Evolutionary conservation across 306 rosid species (phyloP).

Genomic region (Begonia loranthoides): DNA sequence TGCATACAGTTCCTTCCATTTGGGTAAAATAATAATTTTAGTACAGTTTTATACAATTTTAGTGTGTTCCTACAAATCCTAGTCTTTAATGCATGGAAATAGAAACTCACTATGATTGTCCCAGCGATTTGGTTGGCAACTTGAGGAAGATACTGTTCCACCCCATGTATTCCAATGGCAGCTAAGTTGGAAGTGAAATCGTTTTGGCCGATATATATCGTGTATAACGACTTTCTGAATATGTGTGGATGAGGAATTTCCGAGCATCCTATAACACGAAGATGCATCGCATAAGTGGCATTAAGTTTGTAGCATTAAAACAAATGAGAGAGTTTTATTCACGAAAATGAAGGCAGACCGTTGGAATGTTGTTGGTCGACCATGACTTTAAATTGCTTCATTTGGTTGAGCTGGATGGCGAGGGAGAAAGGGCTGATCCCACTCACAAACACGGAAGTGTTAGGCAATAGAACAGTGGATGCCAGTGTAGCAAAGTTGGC

Average conservation of each 20-base stretch:
- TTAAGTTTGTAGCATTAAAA: too few species aligned
- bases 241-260: slow-evolving; percentile 47
- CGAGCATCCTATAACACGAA: slow-evolving; percentile 20
- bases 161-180: slow-evolving; percentile 35
- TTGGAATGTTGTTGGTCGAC: slow-evolving; percentile 25
- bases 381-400: slow-evolving; percentile 49
- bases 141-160: slow-evolving; percentile 43
- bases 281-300: too few species aligned
- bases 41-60: not conserved
- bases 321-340: too few species aligned
- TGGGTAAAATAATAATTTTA: slow-evolving; percentile 1
- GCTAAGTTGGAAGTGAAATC: slow-evolving; percentile 73
- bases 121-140: slow-evolving; percentile 45
- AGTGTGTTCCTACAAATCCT: not conserved
- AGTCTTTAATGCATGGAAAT: too few species aligned
- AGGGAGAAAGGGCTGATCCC: slow-evolving; percentile 76
- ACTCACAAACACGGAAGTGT: slow-evolving; percentile 30
- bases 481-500: slow-evolving; percentile 69
- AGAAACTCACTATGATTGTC: slow-evolving; percentile 40
- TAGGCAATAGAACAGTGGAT: slow-evolving; percentile 62
- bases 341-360: slow-evolving; percentile 8
- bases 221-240: slow-evolving; percentile 54
- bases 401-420: slow-evolving; percentile 67
- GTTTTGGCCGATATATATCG: slow-evolving; percentile 78
- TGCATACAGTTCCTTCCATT: slow-evolving; percentile 46